phyloP scores from a whole-genome alignment of 495 filamentous ascomycete species.

The Podospora pseudopauciseta region DNA sequence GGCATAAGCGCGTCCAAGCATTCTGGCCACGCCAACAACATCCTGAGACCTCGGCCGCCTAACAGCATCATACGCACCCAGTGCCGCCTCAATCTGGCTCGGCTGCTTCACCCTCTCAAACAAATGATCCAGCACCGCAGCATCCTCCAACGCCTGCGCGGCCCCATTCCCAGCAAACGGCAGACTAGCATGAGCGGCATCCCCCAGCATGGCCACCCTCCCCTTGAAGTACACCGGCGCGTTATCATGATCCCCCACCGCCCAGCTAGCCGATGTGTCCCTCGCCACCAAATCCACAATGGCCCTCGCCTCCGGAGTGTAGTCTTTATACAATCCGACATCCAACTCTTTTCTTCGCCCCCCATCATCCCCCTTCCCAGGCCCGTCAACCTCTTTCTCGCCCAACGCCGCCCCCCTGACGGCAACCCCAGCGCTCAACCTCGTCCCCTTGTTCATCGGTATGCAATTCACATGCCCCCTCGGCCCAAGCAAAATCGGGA shows the following conservation, averaged over 20 bases:
- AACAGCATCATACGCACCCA: conserved; percentile 29
- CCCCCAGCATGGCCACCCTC: conserved; percentile 52
- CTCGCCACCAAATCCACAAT: conserved; percentile 35
- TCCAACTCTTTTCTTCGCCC: conserved; percentile 14
- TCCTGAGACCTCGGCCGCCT: conserved; percentile 34
- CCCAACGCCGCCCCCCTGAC: conserved; percentile 28
- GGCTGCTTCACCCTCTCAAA: conserved; percentile 23
- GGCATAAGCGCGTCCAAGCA: conserved; percentile 35
- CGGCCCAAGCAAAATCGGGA: conserved; percentile 37
- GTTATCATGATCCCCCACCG: conserved; percentile 48
- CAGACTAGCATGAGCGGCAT: conserved; percentile 58
- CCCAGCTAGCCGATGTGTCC: conserved; percentile 35
- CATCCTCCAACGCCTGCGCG: conserved; percentile 61
- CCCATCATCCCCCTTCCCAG: not conserved
- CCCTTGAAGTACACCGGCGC: conserved; percentile 47
- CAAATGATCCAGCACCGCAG: conserved; percentile 39
- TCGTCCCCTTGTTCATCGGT: conserved; percentile 38
- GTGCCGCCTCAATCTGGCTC: conserved; percentile 23
- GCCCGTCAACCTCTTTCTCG: not conserved
- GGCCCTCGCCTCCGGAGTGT: conserved; percentile 32
- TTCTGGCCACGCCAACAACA: conserved; percentile 31
- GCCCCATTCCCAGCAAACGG: conserved; percentile 57
- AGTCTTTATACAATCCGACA: conserved; percentile 29
- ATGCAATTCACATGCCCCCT: conserved; percentile 39
- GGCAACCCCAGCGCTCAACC: conserved; percentile 40